These are phyloP conservation scores for Pyrrhoderma lamaoense DNA, from an alignment of 1,284 basidiomycete genomes.

Conservation along the genomic window DNA sequence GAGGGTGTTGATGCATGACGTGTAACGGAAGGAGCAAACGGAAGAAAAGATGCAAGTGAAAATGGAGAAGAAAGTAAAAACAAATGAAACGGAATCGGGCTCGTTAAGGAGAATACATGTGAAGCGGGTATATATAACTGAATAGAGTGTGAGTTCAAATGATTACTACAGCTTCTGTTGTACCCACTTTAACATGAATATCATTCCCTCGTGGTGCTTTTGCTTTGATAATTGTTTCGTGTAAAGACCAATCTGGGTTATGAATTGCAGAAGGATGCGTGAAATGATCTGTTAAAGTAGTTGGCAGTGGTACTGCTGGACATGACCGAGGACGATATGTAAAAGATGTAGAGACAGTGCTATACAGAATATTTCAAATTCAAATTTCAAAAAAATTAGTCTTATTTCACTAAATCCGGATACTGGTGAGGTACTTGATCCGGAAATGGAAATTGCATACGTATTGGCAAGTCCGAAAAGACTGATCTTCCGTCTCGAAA, in stretches of 20 bases:
- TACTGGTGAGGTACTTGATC: too few relatives aligned
- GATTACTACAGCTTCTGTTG: constrained; percentile 8
- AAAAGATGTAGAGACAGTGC: constrained; percentile 53
- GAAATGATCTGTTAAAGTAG: constrained; percentile 30
- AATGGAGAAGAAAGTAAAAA: constrained; percentile 45
- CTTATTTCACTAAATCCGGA: background rate
- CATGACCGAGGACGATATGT: constrained; percentile 59
- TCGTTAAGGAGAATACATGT: constrained; percentile 47
- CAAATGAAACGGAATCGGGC: constrained; percentile 61
- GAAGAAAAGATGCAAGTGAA: constrained; percentile 53
- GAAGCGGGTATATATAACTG: constrained; percentile 51
- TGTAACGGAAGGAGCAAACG: constrained; percentile 42
- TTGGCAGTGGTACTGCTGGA: constrained; percentile 47
- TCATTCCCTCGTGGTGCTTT: constrained; percentile 35
- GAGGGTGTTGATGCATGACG: constrained; percentile 19
- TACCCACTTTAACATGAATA: constrained; percentile 35
- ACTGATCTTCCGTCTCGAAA: constrained; percentile 32
- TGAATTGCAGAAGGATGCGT: constrained; percentile 33
- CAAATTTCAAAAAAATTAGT: background rate
- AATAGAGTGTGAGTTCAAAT: background rate
- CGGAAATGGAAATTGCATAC: constrained; percentile 3
- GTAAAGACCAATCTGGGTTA: constrained; percentile 44
- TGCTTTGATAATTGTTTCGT: constrained; percentile 38
- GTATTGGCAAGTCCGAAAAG: constrained; percentile 5
- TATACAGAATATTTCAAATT: constrained; percentile 22